Base-by-base conservation (phyloP, 805 yeast species). In the Myxozyma melibiosi region DNA sequence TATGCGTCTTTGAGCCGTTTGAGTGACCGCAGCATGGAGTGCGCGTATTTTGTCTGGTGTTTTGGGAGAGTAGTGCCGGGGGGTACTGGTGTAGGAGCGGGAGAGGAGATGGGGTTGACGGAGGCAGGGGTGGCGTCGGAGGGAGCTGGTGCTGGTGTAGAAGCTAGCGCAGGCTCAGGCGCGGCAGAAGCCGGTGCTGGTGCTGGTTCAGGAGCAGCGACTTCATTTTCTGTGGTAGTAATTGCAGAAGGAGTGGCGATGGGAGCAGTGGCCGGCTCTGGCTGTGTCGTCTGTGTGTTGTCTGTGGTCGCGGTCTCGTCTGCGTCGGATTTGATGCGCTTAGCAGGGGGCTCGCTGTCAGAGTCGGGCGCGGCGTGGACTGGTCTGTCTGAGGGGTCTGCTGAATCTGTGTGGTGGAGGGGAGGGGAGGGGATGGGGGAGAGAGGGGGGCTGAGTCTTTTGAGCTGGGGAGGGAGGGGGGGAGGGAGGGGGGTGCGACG, bases 1-100 rank as follows among this genome's bases (percentile, higher is more conserved):
- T 78, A 83, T 0, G 98, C 96, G 73, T 94, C 99, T 72, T 90
- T 89, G 67, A 92, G 79, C 61, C 98, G 78, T 71, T 88, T 90
- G 61, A 94, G 85, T 11, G 96, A 91, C 67, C 91, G 88, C 49
- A 94, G 78, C 1, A 91, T 82, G 61, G 88, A 86, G 18, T 82
- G 65, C 1, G 92, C 89, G 68, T 85, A 91, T 68, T 86, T 86
- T 66, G 81, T 80, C 73, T 94, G 98, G 72, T 94, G 97, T 53
- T 73, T 72, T 22, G 79, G 76, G 34, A 74, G 51, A 6, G 49
- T 33, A 3, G 9, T 18, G 25, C 51, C 53, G n/a, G 37, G 3
- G 14, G 31, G 24, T 3, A 44, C 33, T 18, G 44, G 3, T 14
- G 35, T 13, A 3, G 57, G 25, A n/a, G 22, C 25, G 24, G 50